Percentiles rank a stretch among this genome's conserved stretches.
These are phyloP conservation scores for Aspergillus jensenii DNA, from an alignment of 2,329 filamentous ascomycete genomes.

Conservation along the genomic window DNA sequence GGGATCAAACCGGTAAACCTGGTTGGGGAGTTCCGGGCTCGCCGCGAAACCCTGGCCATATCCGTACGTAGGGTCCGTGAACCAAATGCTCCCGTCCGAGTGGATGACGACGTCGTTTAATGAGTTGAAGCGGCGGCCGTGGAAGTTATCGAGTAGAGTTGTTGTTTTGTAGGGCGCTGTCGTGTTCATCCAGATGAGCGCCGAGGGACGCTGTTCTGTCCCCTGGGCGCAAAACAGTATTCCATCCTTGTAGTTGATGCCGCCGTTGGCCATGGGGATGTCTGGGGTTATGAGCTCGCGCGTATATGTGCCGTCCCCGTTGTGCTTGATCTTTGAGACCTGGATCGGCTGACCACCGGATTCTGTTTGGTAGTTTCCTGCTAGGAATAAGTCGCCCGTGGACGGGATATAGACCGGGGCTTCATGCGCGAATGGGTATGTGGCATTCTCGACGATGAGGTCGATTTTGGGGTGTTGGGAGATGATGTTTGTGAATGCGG, in stretches of 20 bases:
- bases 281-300: slow-evolving; percentile 13
- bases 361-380: slow-evolving; percentile 30
- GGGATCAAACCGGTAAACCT: slow-evolving; percentile 42
- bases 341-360: slow-evolving; percentile 22
- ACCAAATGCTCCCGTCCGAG: slow-evolving; percentile 37
- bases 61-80: slow-evolving; percentile 41
- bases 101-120: slow-evolving; percentile 41
- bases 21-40: slow-evolving; percentile 32
- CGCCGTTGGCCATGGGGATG: slow-evolving; percentile 51
- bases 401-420: slow-evolving; percentile 40
- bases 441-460: slow-evolving; percentile 36
- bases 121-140: slow-evolving; percentile 38
- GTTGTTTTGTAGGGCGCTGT: slow-evolving; percentile 22
- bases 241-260: slow-evolving; percentile 46
- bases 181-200: slow-evolving; percentile 18
- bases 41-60: slow-evolving; percentile 35
- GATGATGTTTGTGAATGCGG: not conserved
- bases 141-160: slow-evolving; percentile 33
- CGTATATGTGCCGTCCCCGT: not conserved
- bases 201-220: slow-evolving; percentile 10
- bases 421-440: slow-evolving; percentile 52
- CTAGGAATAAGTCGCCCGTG: slow-evolving; percentile 37
- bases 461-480: slow-evolving; percentile 24
- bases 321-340: slow-evolving; percentile 20
- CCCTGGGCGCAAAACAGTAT: slow-evolving; percentile 48